Evolutionary conservation across 176 grass and related monocot genomes (phyloP).

Genomic region (Phyllostachys edulis): DNA sequence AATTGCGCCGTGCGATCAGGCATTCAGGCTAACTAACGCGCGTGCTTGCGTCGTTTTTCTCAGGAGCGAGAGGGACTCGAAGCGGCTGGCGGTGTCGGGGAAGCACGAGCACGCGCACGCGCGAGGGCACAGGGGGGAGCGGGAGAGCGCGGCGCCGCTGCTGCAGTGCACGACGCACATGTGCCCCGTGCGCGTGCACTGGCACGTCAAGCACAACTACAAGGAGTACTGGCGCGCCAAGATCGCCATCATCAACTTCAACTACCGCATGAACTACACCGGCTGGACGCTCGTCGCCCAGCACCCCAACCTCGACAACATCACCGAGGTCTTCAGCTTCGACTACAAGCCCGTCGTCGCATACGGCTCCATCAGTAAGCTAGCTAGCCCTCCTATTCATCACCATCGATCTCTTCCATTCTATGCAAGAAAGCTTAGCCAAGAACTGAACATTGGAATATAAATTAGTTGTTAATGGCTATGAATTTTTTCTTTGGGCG

Average conservation of each 20-base stretch:
- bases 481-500: neutral
- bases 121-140: neutral
- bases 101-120: constrained; percentile 53
- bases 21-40: neutral
- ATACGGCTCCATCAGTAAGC: constrained; percentile 73
- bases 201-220: constrained; percentile 98
- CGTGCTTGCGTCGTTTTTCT: no score
- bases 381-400: neutral
- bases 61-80: constrained; percentile 47
- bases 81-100: constrained; percentile 45
- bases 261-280: constrained; percentile 96
- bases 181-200: constrained; percentile 93
- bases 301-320: constrained; percentile 86
- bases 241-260: constrained; percentile 88
- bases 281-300: constrained; percentile 91
- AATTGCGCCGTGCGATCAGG: neutral
- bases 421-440: neutral
- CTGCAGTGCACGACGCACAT: constrained; percentile 92
- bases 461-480: neutral
- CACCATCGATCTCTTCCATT: neutral
- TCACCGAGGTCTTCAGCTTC: constrained; percentile 95
- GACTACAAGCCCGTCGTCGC: constrained; percentile 76
- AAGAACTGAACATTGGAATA: neutral
- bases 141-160: constrained; percentile 33
- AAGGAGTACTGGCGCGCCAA: constrained; percentile 91